These are phyloP conservation scores for Xylaria sp. DNA, from an alignment of 495 filamentous ascomycete species.

Conservation along the genomic window DNA sequence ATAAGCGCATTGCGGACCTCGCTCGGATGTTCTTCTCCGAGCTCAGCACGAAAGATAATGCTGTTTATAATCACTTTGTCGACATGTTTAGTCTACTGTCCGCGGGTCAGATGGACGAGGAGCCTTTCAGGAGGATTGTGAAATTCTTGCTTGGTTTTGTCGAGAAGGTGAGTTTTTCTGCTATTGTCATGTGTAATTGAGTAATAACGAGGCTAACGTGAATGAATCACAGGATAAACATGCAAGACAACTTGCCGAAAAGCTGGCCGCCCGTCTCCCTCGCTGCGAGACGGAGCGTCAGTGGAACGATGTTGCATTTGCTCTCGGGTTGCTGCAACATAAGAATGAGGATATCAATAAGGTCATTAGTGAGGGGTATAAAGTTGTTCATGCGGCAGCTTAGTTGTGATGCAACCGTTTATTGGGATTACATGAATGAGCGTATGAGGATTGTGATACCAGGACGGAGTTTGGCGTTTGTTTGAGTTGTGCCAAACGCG, in stretches of 20 bases:
- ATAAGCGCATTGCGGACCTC: constrained; percentile 91
- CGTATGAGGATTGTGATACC: constrained; percentile 12
- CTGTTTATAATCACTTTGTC: constrained; percentile 98
- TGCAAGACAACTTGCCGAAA: constrained; percentile 92
- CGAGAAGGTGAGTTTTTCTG: constrained; percentile 76
- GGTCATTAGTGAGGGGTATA: constrained; percentile 81
- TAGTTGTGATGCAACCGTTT: constrained; percentile 1
- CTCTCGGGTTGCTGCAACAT: constrained; percentile 85
- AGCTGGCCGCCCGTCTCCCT: constrained; percentile 84
- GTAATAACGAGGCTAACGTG: constrained; percentile 22
- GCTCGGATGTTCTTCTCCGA: constrained; percentile 99
- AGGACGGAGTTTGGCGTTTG: constrained; percentile 17
- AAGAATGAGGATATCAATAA: constrained; percentile 98
- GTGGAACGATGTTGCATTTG: constrained; percentile 97
- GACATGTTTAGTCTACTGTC: constrained; percentile 97
- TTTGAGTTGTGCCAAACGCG: background rate
- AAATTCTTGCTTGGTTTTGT: constrained; percentile 95
- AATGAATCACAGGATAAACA: constrained; percentile 83
- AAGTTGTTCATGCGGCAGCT: constrained; percentile 74
- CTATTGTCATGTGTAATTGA: background rate
- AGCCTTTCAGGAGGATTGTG: constrained; percentile 80
- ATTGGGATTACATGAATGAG: constrained; percentile 4
- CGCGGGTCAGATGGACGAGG: constrained; percentile 83
- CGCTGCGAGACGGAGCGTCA: constrained; percentile 92
- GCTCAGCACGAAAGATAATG: constrained; percentile 96